A percentile compares a stretch with the other conserved stretches of the same genome.
phyloP scores from a whole-genome alignment of 495 filamentous ascomycete genomes.

The Penicillium pancosmium region DNA sequence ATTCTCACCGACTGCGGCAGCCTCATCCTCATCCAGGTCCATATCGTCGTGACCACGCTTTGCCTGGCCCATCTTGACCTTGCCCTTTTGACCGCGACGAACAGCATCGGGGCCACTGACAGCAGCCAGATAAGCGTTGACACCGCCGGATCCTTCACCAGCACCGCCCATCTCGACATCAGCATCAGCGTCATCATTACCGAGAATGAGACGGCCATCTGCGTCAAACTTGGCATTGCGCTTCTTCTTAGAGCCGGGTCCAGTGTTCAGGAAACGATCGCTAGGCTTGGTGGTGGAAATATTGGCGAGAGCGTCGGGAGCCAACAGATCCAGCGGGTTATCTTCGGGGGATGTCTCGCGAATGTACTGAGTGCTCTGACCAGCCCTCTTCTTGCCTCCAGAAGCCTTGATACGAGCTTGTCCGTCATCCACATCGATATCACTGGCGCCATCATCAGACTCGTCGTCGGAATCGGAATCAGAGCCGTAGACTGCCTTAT shows the following conservation, averaged over 20 bases:
- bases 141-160: constrained; percentile 53
- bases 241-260: constrained; percentile 47
- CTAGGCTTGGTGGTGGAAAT: constrained; percentile 90
- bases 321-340: constrained; percentile 91
- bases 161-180: constrained; percentile 66
- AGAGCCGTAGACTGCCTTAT: constrained; percentile 91
- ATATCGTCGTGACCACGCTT: constrained; percentile 64
- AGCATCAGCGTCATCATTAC: constrained; percentile 46
- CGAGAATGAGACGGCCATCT: constrained; percentile 89
- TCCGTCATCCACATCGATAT: constrained; percentile 56
- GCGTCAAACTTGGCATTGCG: constrained; percentile 68
- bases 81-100: constrained; percentile 77
- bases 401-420: constrained; percentile 35
- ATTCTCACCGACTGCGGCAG: constrained; percentile 30
- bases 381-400: constrained; percentile 41
- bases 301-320: constrained; percentile 82
- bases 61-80: constrained; percentile 79
- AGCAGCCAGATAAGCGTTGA: constrained; percentile 91
- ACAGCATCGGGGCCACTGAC: constrained; percentile 83
- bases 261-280: constrained; percentile 48
- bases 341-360: constrained; percentile 78
- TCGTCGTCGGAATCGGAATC: constrained; percentile 68
- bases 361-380: constrained; percentile 75
- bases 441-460: constrained; percentile 63
- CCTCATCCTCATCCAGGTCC: constrained; percentile 64